Evolutionary conservation across 2,329 filamentous ascomycete genomes (phyloP), one percentile per base, ranked within the genome.

Genomic region (Teratosphaeria destructans): DNA sequence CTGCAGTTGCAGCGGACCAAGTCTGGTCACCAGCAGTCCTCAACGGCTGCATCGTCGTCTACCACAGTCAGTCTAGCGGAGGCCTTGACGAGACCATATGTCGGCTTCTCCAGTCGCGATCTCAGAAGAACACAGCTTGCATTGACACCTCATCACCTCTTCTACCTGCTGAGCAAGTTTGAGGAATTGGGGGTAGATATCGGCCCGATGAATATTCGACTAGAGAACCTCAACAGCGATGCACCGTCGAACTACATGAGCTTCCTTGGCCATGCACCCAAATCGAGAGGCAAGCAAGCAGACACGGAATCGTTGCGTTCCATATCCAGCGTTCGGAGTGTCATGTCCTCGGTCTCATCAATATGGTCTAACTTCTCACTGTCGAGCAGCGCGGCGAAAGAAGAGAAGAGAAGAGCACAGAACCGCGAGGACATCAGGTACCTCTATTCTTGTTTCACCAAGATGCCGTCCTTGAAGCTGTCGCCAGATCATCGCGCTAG

Each of bases 391-490:
- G 84, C 85, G 56, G 87, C 90, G 64, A 89, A 92, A 71, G 89
- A 86, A 39, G 94, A 96, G 75, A 91, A 90, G 71, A 90, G 94
- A 73, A 95, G 95, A 75, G 87, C 87, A 60, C 88, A 90, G 53
- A 76, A 94, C 59, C 86, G 94, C 71, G 85, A 88, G 60, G 94
- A 99, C 72, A 78, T 96, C 66, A 96, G 93, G 74, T 97, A 99
- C 73, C 81, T 99, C 37, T 99, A 96, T 77, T 97, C 94, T 52
- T 90, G 94, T 60, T 99, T 97, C 72, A 99, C 94, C 70, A 99
- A 97, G 77, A 95, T 99, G 52, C 94, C 94, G 0, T 96, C 90
- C 70, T 79, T 99, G 63, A 86, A 88, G 64, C 80, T 99, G 59
- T 86, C 92, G 32, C 92, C 92, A n/a, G 94, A 99, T 74, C 92